These are phyloP conservation scores for Huntiella savannae DNA, from an alignment of 2,329 filamentous ascomycete genomes.

Conservation along the genomic window DNA sequence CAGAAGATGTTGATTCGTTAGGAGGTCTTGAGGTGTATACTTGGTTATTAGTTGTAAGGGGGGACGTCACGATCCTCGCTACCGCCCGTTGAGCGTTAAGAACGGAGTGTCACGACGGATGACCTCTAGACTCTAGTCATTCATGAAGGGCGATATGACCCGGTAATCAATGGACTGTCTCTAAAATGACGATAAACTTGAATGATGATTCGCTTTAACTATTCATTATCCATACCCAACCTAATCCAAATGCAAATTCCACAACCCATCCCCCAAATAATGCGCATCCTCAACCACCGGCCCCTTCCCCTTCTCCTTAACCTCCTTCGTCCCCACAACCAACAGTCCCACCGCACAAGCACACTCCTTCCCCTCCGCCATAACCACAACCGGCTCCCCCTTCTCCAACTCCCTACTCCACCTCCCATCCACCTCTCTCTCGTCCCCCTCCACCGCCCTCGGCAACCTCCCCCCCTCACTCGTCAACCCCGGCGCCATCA, in stretches of 20 bases:
- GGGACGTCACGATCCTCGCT: too few species aligned
- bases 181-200: too few species aligned
- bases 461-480: slow-evolving; percentile 66
- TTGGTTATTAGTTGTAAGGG: too few species aligned
- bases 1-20: too few species aligned
- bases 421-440: slow-evolving; percentile 29
- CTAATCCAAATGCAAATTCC: slow-evolving; percentile 46
- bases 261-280: slow-evolving; percentile 84
- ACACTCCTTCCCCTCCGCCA: slow-evolving; percentile 83
- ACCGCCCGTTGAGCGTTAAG: too few species aligned
- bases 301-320: slow-evolving; percentile 86
- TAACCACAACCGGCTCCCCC: slow-evolving; percentile 71
- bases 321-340: slow-evolving; percentile 71
- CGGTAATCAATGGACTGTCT: too few species aligned
- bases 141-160: too few species aligned
- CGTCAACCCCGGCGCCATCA: slow-evolving; percentile 92
- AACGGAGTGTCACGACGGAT: too few species aligned
- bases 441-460: slow-evolving; percentile 24
- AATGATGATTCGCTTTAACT: not conserved
- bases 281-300: slow-evolving; percentile 87
- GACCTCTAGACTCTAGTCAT: too few species aligned
- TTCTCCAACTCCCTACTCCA: slow-evolving; percentile 52
- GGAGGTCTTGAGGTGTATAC: too few species aligned
- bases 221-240: not conserved
- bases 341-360: slow-evolving; percentile 75